phyloP scores from a whole-genome alignment of 805 yeast species.

The Saccharomycopsis synnaedendra region DNA sequence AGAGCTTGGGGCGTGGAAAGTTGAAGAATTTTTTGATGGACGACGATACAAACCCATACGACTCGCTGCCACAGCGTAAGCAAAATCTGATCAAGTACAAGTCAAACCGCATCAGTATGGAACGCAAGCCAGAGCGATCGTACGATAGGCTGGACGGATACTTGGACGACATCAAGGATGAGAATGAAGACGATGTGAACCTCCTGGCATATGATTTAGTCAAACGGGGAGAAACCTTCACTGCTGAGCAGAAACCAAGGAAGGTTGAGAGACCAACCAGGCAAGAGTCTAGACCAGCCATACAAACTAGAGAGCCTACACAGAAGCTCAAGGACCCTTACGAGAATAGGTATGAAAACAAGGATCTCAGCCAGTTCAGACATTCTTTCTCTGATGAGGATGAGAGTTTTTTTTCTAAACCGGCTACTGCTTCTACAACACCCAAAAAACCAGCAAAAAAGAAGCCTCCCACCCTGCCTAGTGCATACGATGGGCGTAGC shows the following conservation, averaged over 20 bases:
- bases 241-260: neutral
- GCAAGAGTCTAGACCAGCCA: neutral
- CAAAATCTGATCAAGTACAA: neutral
- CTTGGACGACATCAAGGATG: constrained; percentile 1
- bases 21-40: constrained; percentile 3
- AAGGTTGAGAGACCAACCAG: neutral
- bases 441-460: neutral
- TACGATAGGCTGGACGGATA: constrained; percentile 1
- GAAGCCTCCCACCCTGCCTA: constrained; percentile 2
- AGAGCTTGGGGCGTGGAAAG: neutral
- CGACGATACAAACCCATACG: constrained; percentile 4
- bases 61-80: neutral
- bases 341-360: neutral
- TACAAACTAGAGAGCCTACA: neutral
- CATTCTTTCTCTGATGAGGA: too few species aligned
- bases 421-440: neutral
- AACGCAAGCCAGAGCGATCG: too few species aligned
- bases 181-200: constrained; percentile 3
- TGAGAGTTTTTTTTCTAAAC: neutral
- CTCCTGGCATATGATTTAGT: constrained; percentile 2
- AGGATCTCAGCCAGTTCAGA: neutral
- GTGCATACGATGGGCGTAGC: neutral
- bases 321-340: neutral
- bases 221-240: neutral
- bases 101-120: neutral